Percentiles rank a stretch among this genome's conserved stretches.
These are phyloP conservation scores for Hydrangea macrophylla DNA, from an alignment of 148 eudicot species.

Conservation along the genomic window DNA sequence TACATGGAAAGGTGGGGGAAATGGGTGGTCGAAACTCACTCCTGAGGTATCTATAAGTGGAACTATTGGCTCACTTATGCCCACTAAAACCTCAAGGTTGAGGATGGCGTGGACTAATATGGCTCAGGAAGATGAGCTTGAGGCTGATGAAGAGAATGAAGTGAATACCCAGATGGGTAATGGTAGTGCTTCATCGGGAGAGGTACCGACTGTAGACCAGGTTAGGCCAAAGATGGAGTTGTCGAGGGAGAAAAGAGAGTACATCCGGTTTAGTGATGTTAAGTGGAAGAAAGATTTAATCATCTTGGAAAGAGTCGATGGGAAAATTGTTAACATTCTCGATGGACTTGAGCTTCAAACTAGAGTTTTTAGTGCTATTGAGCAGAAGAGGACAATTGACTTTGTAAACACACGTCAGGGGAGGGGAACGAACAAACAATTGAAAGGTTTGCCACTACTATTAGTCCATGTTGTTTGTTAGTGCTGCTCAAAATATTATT, in stretches of 20 bases:
- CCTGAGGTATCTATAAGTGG: conserved; percentile 28
- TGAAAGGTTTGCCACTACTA: conserved; percentile 59
- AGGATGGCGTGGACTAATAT: conserved; percentile 92
- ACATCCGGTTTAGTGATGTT: conserved; percentile 55
- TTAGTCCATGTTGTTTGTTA: not conserved
- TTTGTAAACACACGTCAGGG: conserved; percentile 52
- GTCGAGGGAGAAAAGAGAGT: conserved; percentile 81
- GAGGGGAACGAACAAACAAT: conserved; percentile 64
- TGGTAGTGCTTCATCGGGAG: conserved; percentile 28
- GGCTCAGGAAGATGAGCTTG: conserved; percentile 84
- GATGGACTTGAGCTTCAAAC: conserved; percentile 90
- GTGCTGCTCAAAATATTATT: not conserved
- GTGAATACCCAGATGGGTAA: conserved; percentile 18
- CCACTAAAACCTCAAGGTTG: conserved; percentile 25
- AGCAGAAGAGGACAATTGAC: conserved; percentile 79
- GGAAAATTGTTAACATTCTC: conserved; percentile 65
- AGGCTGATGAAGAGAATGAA: conserved; percentile 56
- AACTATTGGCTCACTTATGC: conserved; percentile 12
- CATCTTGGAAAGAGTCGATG: conserved; percentile 66
- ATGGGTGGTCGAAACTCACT: conserved; percentile 31
- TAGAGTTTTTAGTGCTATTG: conserved; percentile 82
- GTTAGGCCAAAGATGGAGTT: conserved; percentile 38
- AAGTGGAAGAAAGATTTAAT: conserved; percentile 73
- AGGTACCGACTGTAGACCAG: conserved; percentile 22
- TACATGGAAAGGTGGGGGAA: conserved; percentile 52